Base-by-base conservation (phyloP, 2,329 filamentous ascomycete genomes). In the Fusarium oligoseptatum region DNA sequence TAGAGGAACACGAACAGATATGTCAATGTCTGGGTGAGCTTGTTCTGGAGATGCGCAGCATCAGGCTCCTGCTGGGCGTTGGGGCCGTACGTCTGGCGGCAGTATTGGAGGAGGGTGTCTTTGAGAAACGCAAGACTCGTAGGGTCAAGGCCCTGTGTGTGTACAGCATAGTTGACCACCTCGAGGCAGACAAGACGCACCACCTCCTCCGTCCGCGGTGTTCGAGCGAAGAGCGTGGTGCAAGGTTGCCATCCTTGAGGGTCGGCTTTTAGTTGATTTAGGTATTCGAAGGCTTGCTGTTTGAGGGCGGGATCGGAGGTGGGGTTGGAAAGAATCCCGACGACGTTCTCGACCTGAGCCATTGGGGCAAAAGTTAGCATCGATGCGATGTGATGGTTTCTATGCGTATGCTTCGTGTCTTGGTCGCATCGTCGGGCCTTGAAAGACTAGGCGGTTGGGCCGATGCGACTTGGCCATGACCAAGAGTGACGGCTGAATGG, bases 1-100 rank as follows among this genome's bases (percentile, higher is more conserved):
- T 99, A 99, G 64, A 97, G 88, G 14, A 92, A 91, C 39, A 95
- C 93, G 83, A 99, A 99, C 60, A 99, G 91, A 80, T 95, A 97
- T 11, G 97, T 99, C 78, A 99, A 86, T 14, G 95, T 98, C 85
- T 99, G 97, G 55, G 96, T 95, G 76, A 99, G 91, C 85, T 99
- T 99, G 86, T 98, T 99, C 84, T 98, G 96, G 50, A 99, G 92
- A 75, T 90, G 90, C 27, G 91, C 83, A 10, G 92, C 90, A 81
- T 99, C 97, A 73, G 92, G 85, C 68, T 88, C 86, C 67, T 89
- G 88, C 65, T 89, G 88, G 11, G 86, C 83, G 37, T 86, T 86
- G 43, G 88, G 86, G 63, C 91, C 89, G 82, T 98, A 98, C 58
- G 89, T 91, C 78, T 92, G 90, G 75, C 91, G 91, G 70, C 97